Evolutionary conservation across 2,329 filamentous ascomycete genomes (phyloP).

Genomic region (Fusarium sp.): DNA sequence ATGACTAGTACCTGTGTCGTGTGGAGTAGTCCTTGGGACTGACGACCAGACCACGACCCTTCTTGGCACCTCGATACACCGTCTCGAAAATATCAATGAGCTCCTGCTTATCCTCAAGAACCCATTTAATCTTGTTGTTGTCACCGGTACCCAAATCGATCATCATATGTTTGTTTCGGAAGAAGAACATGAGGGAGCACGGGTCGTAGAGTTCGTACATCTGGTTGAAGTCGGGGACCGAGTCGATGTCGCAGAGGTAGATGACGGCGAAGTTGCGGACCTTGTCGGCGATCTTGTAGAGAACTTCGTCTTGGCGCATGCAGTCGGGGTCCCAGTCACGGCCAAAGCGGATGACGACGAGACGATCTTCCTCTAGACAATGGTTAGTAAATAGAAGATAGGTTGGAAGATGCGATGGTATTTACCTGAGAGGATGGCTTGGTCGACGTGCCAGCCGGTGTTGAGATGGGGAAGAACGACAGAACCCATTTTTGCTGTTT

Average conservation of each 20-base stretch:
- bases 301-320: conserved; percentile 86
- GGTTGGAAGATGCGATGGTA: not conserved
- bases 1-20: conserved; percentile 41
- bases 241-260: conserved; percentile 93
- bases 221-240: conserved; percentile 91
- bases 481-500: conserved; percentile 70
- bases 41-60: conserved; percentile 94
- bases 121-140: conserved; percentile 98
- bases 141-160: conserved; percentile 97
- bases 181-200: conserved; percentile 96
- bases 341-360: conserved; percentile 94
- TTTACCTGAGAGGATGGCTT: conserved; percentile 76
- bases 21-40: conserved; percentile 79
- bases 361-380: conserved; percentile 80
- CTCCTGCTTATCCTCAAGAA: conserved; percentile 95
- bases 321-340: conserved; percentile 83
- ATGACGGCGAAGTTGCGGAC: conserved; percentile 95
- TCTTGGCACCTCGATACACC: conserved; percentile 98
- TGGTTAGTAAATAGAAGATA: conserved; percentile 14
- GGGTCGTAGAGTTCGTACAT: conserved; percentile 97
- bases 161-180: conserved; percentile 99
- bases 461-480: conserved; percentile 91
- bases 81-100: conserved; percentile 98
- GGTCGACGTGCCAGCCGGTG: conserved; percentile 98
- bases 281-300: conserved; percentile 91